Percentiles rank a stretch among this genome's conserved stretches.
These are phyloP conservation scores for Aspergillus sp. DNA, from an alignment of 2,329 filamentous ascomycete genomes.

Conservation along the genomic window DNA sequence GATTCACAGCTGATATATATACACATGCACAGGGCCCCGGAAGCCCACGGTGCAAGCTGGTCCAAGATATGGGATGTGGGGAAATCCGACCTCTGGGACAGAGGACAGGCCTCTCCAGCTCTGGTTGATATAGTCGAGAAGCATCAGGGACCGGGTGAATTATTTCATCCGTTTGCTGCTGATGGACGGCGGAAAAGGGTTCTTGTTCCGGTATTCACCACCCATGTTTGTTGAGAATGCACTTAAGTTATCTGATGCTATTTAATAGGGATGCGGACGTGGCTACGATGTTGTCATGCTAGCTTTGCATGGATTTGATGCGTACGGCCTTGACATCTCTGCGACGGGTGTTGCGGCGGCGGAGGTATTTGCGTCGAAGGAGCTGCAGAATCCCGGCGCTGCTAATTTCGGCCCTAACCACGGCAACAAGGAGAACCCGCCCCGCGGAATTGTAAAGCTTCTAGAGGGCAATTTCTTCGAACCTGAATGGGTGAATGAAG, in stretches of 20 bases:
- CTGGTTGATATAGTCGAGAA: conserved; percentile 23
- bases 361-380: conserved; percentile 11
- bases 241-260: background rate
- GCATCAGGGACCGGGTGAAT: conserved; percentile 6
- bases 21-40: background rate
- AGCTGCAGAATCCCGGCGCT: conserved; percentile 11
- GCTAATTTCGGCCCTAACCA: conserved; percentile 12
- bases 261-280: conserved; percentile 25
- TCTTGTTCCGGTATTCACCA: conserved; percentile 20
- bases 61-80: conserved; percentile 18
- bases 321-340: conserved; percentile 24
- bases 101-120: conserved; percentile 24
- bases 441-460: background rate
- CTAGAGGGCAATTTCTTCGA: conserved; percentile 48
- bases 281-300: conserved; percentile 29
- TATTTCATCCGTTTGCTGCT: conserved; percentile 12
- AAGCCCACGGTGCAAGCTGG: conserved; percentile 18
- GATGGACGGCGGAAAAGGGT: conserved; percentile 18
- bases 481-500: conserved; percentile 46
- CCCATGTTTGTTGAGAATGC: background rate
- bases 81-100: conserved; percentile 24
- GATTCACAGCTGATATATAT: background rate
- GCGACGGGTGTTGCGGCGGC: conserved; percentile 17
- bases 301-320: conserved; percentile 26
- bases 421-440: background rate